Evolutionary conservation across 805 yeast species (phyloP), one percentile per base, ranked within the genome.

Genomic region (Metschnikowia cerradonensis): DNA sequence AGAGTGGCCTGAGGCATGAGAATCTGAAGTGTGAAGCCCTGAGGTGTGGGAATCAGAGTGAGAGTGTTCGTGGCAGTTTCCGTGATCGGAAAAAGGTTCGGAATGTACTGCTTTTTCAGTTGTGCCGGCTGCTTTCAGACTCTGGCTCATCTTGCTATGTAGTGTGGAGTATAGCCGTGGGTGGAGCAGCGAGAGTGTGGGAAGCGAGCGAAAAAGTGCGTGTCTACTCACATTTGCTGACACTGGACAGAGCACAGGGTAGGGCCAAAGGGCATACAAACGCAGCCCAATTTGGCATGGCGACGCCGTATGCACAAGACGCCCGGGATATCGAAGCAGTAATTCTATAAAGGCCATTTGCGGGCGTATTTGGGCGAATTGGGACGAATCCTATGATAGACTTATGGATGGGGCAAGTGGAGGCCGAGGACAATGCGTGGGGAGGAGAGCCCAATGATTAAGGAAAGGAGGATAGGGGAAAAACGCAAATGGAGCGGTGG

Each of bases 1-100:
- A 30, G 39, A 54, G 58, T 47, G 57, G 19, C 10, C 32, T 13
- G 19, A 6, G 13, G 20, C 47, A 20, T 45, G 50, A 22, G 41
- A 20, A 26, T 38, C 13, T 26, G 11, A 26, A 26, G 11, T 26
- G 30, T 26, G 11, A 26, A 4, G 4, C 11, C 10, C 30, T 8
- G 30, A 8, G 4, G 19, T 10, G 11, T 11, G 14, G 13, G 14
- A 10, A 20, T 38, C 15, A 14, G 30, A 20, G 17, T 19, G 41
- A 7, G 20, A 23, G 7, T 17, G 22, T 3, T 19, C 22, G 3
- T 19, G 40, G n/a, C n/a, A 11, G 40, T 19, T 10, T 13, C 19
- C 40, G n/a, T 19, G n/a, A 30, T 49, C 50, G 3, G 56, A 47
- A 38, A 39, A 51, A 2, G 49, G 20, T 17, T 41, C 36, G n/a